A percentile compares a stretch with the other conserved stretches of the same genome.
These are phyloP conservation scores for Yamadazyma membranifaciens DNA, from an alignment of 1,139 yeast species.

Conservation along the genomic window DNA sequence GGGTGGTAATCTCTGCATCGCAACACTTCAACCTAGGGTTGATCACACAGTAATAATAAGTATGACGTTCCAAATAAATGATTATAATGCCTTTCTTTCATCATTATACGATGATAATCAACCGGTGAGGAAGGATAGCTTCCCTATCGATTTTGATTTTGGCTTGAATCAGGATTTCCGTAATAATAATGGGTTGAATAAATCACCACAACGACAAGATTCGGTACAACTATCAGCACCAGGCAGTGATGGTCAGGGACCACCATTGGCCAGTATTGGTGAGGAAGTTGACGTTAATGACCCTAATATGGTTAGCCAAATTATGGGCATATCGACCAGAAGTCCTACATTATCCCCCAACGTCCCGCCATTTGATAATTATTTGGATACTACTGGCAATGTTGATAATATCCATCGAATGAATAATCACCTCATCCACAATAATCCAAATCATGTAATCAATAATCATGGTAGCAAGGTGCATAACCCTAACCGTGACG, in stretches of 20 bases:
- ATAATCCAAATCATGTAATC: no score
- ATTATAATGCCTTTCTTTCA: constrained; percentile 31
- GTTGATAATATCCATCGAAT: no score
- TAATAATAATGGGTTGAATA: not conserved
- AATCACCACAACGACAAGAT: not conserved
- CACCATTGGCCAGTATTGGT: no score
- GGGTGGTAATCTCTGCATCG: no score
- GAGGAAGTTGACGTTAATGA: no score
- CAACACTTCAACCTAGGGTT: no score
- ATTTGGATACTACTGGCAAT: not conserved
- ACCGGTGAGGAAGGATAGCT: constrained; percentile 10
- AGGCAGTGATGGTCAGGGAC: no score
- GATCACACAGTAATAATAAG: not conserved
- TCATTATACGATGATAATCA: constrained; percentile 27
- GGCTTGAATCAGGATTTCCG: constrained; percentile 16
- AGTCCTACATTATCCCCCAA: constrained; percentile 3
- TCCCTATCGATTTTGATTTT: constrained; percentile 28
- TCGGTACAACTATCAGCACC: not conserved
- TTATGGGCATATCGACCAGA: not conserved
- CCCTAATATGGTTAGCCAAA: not conserved
- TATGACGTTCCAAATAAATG: constrained; percentile 33
- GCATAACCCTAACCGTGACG: no score
- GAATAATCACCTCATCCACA: not conserved
- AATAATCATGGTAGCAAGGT: no score
- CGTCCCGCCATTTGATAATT: not conserved